Evolutionary conservation across 176 grass and related monocot species (phyloP).

Genomic region (Raddia distichophylla): DNA sequence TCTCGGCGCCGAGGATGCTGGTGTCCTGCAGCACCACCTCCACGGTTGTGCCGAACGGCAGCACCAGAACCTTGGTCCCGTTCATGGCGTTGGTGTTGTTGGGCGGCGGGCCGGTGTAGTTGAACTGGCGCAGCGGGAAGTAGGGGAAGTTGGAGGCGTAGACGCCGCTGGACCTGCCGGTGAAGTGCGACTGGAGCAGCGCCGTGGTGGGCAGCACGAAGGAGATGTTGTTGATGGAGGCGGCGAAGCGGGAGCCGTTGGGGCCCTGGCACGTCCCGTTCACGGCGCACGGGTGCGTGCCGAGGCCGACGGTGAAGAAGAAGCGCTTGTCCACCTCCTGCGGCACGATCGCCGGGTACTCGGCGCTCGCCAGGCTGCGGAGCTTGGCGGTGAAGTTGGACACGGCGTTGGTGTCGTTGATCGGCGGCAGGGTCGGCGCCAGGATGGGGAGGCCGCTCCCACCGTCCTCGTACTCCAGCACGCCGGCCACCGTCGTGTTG

Average conservation of each 20-base stretch:
- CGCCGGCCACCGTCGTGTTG: constrained; percentile 78
- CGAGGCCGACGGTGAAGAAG: constrained; percentile 85
- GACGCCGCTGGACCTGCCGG: constrained; percentile 49
- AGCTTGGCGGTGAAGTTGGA: constrained; percentile 62
- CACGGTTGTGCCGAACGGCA: constrained; percentile 56
- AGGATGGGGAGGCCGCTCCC: constrained; percentile 34
- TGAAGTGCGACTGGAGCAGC: constrained; percentile 66
- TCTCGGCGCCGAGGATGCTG: constrained; percentile 71
- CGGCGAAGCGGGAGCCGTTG: constrained; percentile 66
- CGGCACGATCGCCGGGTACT: constrained; percentile 69
- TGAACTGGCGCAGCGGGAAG: constrained; percentile 50
- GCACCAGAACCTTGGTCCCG: constrained; percentile 61
- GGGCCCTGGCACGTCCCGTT: constrained; percentile 80
- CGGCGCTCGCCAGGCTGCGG: constrained; percentile 64
- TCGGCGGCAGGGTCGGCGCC: constrained; percentile 45
- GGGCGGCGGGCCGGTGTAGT: constrained; percentile 77
- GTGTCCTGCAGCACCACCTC: constrained; percentile 90
- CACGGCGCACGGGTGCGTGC: constrained; percentile 64
- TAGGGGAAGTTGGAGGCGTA: constrained; percentile 58
- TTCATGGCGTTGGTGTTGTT: constrained; percentile 75
- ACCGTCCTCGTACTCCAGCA: constrained; percentile 67
- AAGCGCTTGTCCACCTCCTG: constrained; percentile 53
- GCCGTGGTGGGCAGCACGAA: constrained; percentile 65
- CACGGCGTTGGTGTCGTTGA: constrained; percentile 68
- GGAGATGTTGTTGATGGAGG: constrained; percentile 75